phyloP scores from a whole-genome alignment of 345 rosid species.

The Hibiscus mutabilis region DNA sequence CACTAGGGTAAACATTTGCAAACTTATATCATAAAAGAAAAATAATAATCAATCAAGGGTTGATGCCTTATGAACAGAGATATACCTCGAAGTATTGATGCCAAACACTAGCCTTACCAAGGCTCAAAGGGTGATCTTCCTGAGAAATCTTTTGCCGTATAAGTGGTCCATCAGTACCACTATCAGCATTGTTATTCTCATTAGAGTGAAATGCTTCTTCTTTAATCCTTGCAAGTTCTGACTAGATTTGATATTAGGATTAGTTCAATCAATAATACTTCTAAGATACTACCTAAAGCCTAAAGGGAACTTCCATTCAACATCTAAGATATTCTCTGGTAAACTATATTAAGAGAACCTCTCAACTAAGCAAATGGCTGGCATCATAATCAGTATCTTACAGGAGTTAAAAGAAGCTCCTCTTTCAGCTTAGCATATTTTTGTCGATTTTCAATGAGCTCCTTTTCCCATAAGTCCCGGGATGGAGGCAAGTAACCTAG shows the following conservation, averaged over 20 bases:
- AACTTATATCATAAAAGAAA: background rate
- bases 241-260: conserved; percentile 43
- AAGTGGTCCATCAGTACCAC: conserved; percentile 45
- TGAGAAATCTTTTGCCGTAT: conserved; percentile 47
- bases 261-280: conserved; percentile 17
- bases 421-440: conserved; percentile 55
- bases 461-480: conserved; percentile 55
- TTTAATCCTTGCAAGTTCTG: conserved; percentile 29
- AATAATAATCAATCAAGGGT: background rate
- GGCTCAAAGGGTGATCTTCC: conserved; percentile 70
- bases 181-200: conserved; percentile 24
- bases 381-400: conserved; percentile 30
- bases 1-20: conserved; percentile 10
- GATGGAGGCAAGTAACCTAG: conserved; percentile 58
- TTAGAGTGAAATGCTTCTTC: conserved; percentile 20
- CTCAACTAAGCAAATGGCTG: background rate
- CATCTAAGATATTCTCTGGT: no score
- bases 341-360: background rate
- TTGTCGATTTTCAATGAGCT: conserved; percentile 43
- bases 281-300: background rate
- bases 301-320: background rate
- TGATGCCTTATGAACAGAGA: conserved; percentile 3
- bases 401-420: conserved; percentile 67
- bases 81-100: conserved; percentile 57
- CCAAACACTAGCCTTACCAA: conserved; percentile 59